Evolutionary conservation across 2,329 filamentous ascomycete species (phyloP).

Genomic region (Metarhizium anisopliae): DNA sequence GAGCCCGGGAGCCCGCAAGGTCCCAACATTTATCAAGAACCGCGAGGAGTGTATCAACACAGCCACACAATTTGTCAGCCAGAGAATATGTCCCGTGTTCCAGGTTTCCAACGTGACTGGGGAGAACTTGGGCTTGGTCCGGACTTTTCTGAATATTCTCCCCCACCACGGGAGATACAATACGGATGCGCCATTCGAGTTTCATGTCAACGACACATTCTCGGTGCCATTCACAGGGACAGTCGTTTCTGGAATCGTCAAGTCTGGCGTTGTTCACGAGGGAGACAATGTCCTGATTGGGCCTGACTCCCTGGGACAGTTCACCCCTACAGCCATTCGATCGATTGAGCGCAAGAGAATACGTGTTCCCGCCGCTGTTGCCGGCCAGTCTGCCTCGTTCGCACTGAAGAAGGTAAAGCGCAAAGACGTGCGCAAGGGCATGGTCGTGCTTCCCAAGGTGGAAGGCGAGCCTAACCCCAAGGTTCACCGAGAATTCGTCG

Average conservation of each 20-base stretch:
- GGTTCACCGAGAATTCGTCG: constrained; percentile 67
- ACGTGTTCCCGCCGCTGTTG: constrained; percentile 74
- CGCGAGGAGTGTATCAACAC: constrained; percentile 91
- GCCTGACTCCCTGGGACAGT: constrained; percentile 83
- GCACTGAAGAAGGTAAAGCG: constrained; percentile 79
- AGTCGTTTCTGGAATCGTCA: constrained; percentile 89
- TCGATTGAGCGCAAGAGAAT: constrained; percentile 95
- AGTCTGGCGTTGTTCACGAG: constrained; percentile 75
- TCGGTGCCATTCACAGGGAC: constrained; percentile 96
- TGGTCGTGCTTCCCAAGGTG: constrained; percentile 85
- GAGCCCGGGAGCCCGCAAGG: constrained; percentile 86
- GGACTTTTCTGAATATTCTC: constrained; percentile 88
- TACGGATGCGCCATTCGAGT: constrained; percentile 79
- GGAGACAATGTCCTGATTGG: constrained; percentile 87
- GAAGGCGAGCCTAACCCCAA: constrained; percentile 63
- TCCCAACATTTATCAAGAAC: constrained; percentile 90
- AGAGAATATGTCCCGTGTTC: constrained; percentile 93
- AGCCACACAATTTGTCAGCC: constrained; percentile 88
- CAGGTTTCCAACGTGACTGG: constrained; percentile 98
- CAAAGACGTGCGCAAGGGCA: constrained; percentile 93
- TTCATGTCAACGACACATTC: constrained; percentile 95
- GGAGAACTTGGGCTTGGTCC: constrained; percentile 79
- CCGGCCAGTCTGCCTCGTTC: constrained; percentile 88
- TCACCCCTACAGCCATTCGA: constrained; percentile 75
- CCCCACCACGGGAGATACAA: constrained; percentile 94